phyloP scores from a whole-genome alignment of 1,139 yeast genomes.

The Protomyces inouyei region DNA sequence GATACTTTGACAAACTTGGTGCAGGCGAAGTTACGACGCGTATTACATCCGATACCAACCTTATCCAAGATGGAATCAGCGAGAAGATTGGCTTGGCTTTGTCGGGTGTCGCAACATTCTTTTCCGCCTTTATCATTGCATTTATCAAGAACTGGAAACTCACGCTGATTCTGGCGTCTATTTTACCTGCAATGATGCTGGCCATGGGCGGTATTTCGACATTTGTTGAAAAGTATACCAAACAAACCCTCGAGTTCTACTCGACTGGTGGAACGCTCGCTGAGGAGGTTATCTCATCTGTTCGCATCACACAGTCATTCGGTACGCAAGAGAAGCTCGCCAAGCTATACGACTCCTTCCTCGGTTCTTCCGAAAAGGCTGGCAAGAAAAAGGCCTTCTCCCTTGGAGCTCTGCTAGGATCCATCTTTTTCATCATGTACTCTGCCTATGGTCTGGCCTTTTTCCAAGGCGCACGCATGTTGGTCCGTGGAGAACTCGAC shows the following conservation, averaged over 20 bases:
- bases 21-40: constrained; percentile 45
- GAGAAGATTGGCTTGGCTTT: constrained; percentile 45
- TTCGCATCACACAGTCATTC: constrained; percentile 46
- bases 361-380: constrained; percentile 37
- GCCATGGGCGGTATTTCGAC: constrained; percentile 34
- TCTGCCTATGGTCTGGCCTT: constrained; percentile 42
- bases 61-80: constrained; percentile 46
- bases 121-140: constrained; percentile 44
- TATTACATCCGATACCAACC: constrained; percentile 45
- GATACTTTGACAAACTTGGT: constrained; percentile 46
- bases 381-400: constrained; percentile 38
- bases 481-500: constrained; percentile 27
- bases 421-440: constrained; percentile 34
- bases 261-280: constrained; percentile 44
- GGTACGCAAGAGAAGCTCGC: constrained; percentile 44
- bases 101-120: constrained; percentile 42
- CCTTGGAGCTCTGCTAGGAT: constrained; percentile 38
- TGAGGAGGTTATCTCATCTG: constrained; percentile 44
- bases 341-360: constrained; percentile 38
- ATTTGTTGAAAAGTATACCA: constrained; percentile 38
- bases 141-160: constrained; percentile 44
- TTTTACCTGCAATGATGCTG: constrained; percentile 42
- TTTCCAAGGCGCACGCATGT: constrained; percentile 41
- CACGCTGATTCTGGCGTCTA: constrained; percentile 41
- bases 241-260: constrained; percentile 37